Conservation (phyloP, 805 yeast genomes). For the Zygotorulaspora chibaensis region DNA sequence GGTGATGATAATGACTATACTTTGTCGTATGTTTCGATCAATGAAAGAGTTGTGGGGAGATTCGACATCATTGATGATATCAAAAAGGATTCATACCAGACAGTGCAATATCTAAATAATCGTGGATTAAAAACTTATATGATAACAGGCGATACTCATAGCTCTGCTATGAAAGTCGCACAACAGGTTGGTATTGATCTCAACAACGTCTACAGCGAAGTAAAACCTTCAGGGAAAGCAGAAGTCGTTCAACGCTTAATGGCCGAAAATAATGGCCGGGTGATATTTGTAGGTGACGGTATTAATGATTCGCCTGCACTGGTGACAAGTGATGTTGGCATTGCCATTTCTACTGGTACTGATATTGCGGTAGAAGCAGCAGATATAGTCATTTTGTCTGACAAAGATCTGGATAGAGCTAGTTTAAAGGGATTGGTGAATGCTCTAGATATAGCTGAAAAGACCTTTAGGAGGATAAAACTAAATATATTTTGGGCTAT, state of each 20-base stretch:
- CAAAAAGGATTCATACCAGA: conserved; percentile 59
- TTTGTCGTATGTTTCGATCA: conserved; percentile 52
- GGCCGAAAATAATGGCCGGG: conserved; percentile 35
- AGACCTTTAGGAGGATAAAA: conserved; percentile 70
- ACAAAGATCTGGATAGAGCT: conserved; percentile 23
- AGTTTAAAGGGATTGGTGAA: conserved; percentile 48
- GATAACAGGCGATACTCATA: conserved; percentile 81
- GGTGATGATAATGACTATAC: conserved; percentile 40
- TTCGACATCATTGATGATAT: conserved; percentile 64
- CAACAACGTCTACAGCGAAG: conserved; percentile 65
- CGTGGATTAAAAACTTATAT: conserved; percentile 65
- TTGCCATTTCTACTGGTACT: conserved; percentile 88
- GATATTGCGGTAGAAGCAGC: conserved; percentile 98
- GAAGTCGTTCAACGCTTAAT: conserved; percentile 58
- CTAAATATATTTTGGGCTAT: conserved; percentile 85
- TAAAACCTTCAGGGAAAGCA: conserved; percentile 74
- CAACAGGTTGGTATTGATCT: conserved; percentile 59
- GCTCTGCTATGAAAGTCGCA: conserved; percentile 64
- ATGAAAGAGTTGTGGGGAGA: conserved; percentile 57
- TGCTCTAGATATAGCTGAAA: conserved; percentile 63
- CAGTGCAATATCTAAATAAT: conserved; percentile 50
- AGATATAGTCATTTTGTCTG: conserved; percentile 71
- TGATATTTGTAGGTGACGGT: conserved; percentile 96
- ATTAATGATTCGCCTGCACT: conserved; percentile 97
- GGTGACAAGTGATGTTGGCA: conserved; percentile 81